Percentiles rank a stretch among this genome's conserved stretches.
Conservation (phyloP, 371 early-diverging fungal genomes). For the Nematocida homosporus region DNA sequence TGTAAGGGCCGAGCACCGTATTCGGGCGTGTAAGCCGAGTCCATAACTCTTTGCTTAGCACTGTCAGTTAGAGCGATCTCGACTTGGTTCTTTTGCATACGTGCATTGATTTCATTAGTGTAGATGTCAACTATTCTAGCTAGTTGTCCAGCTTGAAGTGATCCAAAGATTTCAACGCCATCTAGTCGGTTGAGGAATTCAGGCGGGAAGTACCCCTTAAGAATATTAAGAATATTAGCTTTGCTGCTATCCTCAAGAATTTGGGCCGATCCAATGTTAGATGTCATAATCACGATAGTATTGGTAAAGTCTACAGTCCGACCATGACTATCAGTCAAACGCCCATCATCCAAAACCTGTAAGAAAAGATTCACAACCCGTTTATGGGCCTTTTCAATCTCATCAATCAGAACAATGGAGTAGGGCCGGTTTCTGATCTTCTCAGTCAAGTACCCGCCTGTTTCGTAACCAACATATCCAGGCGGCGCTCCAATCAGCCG, state of each 20-base stretch:
- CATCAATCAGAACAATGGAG: slow-evolving; percentile 79
- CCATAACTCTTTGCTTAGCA: slow-evolving; percentile 70
- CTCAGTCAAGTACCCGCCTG: slow-evolving; percentile 81
- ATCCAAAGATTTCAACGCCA: slow-evolving; percentile 75
- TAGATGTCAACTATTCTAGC: slow-evolving; percentile 71
- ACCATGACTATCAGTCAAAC: slow-evolving; percentile 76
- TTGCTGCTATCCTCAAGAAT: slow-evolving; percentile 65
- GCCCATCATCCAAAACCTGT: slow-evolving; percentile 80
- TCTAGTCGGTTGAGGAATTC: slow-evolving; percentile 79
- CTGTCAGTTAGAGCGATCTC: slow-evolving; percentile 69
- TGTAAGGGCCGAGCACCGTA: slow-evolving; percentile 77
- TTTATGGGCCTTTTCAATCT: slow-evolving; percentile 82
- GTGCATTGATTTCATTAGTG: slow-evolving; percentile 71
- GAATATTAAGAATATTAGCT: slow-evolving; percentile 70
- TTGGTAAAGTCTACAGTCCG: slow-evolving; percentile 74
- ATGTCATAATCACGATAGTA: slow-evolving; percentile 76
- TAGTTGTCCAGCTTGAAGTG: slow-evolving; percentile 71
- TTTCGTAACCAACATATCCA: slow-evolving; percentile 77
- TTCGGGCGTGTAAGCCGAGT: slow-evolving; percentile 72
- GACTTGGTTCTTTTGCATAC: slow-evolving; percentile 72
- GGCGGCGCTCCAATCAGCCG: slow-evolving; percentile 83
- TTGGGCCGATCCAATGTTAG: slow-evolving; percentile 72
- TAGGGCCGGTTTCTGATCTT: slow-evolving; percentile 80
- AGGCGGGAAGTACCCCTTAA: slow-evolving; percentile 76
- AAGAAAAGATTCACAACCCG: slow-evolving; percentile 76